These are phyloP conservation scores for Parathielavia appendiculata DNA, from an alignment of 495 filamentous ascomycete genomes.

Conservation along the genomic window DNA sequence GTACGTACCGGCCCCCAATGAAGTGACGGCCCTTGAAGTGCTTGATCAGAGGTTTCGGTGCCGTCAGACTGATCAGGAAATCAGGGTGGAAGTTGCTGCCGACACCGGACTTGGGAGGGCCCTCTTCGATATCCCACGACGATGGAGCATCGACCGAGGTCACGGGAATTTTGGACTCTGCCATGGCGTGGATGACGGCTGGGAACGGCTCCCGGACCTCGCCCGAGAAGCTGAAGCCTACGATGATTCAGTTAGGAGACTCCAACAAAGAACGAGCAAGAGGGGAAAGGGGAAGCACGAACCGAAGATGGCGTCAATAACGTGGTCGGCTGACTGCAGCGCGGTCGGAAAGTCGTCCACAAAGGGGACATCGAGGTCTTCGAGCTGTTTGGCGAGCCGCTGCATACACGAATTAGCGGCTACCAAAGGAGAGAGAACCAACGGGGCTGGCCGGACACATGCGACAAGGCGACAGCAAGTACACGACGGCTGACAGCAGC, in stretches of 20 bases:
- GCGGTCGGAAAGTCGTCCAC: constrained; percentile 69
- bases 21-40: constrained; percentile 84
- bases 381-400: constrained; percentile 78
- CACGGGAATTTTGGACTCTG: constrained; percentile 66
- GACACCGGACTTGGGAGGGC: constrained; percentile 72
- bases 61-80: constrained; percentile 81
- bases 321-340: constrained; percentile 62
- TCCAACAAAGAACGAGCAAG: neutral
- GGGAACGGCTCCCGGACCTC: constrained; percentile 87
- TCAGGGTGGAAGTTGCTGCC: constrained; percentile 74
- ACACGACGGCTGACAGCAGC: constrained; percentile 17
- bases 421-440: constrained; percentile 2
- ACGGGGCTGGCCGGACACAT: constrained; percentile 13
- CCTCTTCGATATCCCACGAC: constrained; percentile 85
- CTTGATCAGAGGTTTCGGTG: constrained; percentile 87
- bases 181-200: constrained; percentile 69
- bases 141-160: constrained; percentile 88
- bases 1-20: constrained; percentile 64
- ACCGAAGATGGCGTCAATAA: constrained; percentile 94
- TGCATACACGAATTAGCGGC: constrained; percentile 34
- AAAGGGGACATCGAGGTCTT: constrained; percentile 78
- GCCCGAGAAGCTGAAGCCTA: constrained; percentile 89
- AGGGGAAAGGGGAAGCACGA: constrained; percentile 21
- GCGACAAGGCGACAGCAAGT: constrained; percentile 20
- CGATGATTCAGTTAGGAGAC: neutral